Base-by-base conservation (phyloP, 495 filamentous ascomycete species). In the Daldinia bambusicola region DNA sequence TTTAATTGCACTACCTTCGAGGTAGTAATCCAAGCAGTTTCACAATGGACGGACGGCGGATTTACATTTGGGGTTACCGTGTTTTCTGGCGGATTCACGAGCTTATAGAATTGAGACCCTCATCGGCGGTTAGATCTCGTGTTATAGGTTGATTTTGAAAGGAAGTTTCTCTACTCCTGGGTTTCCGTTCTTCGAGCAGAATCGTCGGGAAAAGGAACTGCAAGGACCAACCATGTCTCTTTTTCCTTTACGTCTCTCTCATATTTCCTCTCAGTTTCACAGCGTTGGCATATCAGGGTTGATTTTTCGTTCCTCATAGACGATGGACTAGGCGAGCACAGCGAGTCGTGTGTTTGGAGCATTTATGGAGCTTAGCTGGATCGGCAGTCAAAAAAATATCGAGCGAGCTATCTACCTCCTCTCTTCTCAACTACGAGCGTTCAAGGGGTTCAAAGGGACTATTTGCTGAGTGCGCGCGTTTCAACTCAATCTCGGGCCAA, bases 71-170 rank as follows among this genome's bases (percentile, higher is more conserved):
- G 73, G 58, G 58, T 67, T 68, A 30, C 66, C 63, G 36, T 70
- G 55, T 61, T 74, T 66, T 70, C 58, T 52, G 61, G 60, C 45
- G 70, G 61, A 66, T 74, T 74, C 63, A 74, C 63, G 74, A 73
- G 72, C 58, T 59, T 70, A 75, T 77, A 77, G 75, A 77, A 70
- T 76, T 74, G 73, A 70, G 68, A 75, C 69, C 71, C 60, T 75
- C 63, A 71, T 72, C 74, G 69, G 75, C 64, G 70, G 74, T 55
- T 77, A 77, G 75, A 77, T 71, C 51, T 75, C 55, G 57, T 75
- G 66, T 63, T 74, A 63, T 65, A 70, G 61, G 74, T 58, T 41
- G 67, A 55, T 41, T 61, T 61, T 26, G 55, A 58, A 40, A 50
- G 62, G 63, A 61, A 56, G 30, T 67, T 73, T 69, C 62, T 67